Base-by-base conservation (phyloP, 2,329 filamentous ascomycete genomes). In the Trichoderma hamatum region DNA sequence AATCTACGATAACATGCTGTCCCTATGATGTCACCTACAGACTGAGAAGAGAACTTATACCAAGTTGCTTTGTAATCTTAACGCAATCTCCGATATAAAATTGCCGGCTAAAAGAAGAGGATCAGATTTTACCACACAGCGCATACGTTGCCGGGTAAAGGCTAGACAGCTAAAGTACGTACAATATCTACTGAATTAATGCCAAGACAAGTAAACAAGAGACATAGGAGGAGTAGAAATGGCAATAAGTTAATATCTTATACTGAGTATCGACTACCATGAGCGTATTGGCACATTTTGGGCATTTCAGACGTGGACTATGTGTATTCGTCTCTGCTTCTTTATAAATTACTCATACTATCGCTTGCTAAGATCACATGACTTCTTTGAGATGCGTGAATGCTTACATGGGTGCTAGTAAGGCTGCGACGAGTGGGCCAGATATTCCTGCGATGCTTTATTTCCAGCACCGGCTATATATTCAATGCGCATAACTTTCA, bases 301-400 rank as follows among this genome's bases (percentile, higher is more conserved):
- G 21, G n/a, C n/a, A 3, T 24, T 24, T 14, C 21, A 49, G 21
- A 49, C 4, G n/a, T 0, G 10, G n/a, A 24, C 10, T 6, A 13
- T 24, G 19, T 49, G 13, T 21, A n/a, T 24, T 13, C 21, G 19
- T 49, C 43, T 49, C 5, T 13, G 5, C 4, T 6, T 49, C 46
- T 49, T 49, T 11, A 24, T 4, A 13, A 11, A 24, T 24, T 49
- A 49, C 46, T 43, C 30, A 43, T n/a, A 19, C 39, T n/a, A 43
- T 43, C 13, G 19, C 24, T 32, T 56, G 34, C 34, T 26, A 39
- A 36, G 34, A 59, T 72, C 71, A 71, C 71, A 71, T 72, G 71
- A 72, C 52, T 54, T 26, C 14, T 21, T 28, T 13, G 16, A 51
- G 52, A 63, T 71, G 71, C 71, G 60, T 54, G 70, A 43, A 36